Conservation (phyloP, 2,329 filamentous ascomycete genomes). For the Hypoxylon sp. region DNA sequence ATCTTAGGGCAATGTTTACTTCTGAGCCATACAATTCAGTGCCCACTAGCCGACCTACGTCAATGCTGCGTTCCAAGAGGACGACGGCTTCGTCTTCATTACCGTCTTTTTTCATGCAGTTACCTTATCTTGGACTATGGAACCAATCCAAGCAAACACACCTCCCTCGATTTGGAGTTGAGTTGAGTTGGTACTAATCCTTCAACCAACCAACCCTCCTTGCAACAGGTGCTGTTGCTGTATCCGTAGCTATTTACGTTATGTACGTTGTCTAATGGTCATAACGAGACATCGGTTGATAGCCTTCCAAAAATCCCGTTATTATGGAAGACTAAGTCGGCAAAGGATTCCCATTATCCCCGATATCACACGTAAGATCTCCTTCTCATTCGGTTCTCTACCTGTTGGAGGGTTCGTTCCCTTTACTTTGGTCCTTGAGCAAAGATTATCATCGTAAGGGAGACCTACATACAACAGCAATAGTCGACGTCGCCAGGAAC, state of each 20-base stretch:
- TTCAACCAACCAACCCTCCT: not conserved
- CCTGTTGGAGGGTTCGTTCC: not conserved
- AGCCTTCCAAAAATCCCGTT: constrained; percentile 11
- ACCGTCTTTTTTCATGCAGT: constrained; percentile 35
- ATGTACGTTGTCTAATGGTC: constrained; percentile 11
- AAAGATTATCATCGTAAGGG: too few relatives aligned
- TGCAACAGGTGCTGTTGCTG: constrained; percentile 3
- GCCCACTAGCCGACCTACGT: constrained; percentile 26
- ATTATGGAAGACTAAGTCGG: constrained; percentile 11
- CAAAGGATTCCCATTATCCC: constrained; percentile 8
- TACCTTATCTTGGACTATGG: constrained; percentile 35
- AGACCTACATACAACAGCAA: not conserved
- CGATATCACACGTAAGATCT: constrained; percentile 9
- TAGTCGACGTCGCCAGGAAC: constrained; percentile 11
- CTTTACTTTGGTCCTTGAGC: too few relatives aligned
- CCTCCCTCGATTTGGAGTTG: constrained; percentile 12
- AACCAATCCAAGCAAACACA: constrained; percentile 27
- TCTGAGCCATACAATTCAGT: constrained; percentile 31
- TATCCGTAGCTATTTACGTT: constrained; percentile 5
- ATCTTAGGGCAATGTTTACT: constrained; percentile 31
- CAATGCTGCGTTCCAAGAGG: constrained; percentile 34
- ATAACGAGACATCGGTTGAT: constrained; percentile 31
- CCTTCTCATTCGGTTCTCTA: not conserved
- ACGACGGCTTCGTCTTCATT: constrained; percentile 34
- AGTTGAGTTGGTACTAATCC: constrained; percentile 7